phyloP scores from a whole-genome alignment of 345 rosid genomes.

The Bruguiera parviflora region DNA sequence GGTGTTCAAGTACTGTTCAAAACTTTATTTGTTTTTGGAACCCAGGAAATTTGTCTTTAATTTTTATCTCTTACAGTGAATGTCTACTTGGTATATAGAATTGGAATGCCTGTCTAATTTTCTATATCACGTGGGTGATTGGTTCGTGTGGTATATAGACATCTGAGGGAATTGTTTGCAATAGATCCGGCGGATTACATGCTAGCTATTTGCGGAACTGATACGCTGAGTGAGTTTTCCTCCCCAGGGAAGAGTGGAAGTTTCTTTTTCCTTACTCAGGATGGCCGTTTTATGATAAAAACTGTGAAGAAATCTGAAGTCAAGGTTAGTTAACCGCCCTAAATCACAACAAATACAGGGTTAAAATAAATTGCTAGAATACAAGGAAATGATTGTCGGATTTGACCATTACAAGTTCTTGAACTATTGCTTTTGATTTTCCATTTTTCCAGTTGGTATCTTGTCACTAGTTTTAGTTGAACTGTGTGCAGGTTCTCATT shows the following conservation, averaged over 20 bases:
- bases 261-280: conserved; percentile 65
- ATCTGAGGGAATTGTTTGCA: conserved; percentile 59
- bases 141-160: conserved; percentile 39
- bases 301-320: conserved; percentile 75
- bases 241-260: conserved; percentile 83
- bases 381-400: too few species aligned
- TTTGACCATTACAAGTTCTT: not conserved
- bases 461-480: conserved; percentile 5
- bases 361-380: too few species aligned
- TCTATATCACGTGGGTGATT: conserved; percentile 26
- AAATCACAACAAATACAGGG: too few species aligned
- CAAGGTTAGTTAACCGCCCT: conserved; percentile 40
- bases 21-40: not conserved
- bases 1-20: conserved; percentile 55
- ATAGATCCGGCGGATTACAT: conserved; percentile 65
- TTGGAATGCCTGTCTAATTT: conserved; percentile 3
- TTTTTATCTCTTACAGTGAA: too few species aligned
- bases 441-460: not conserved
- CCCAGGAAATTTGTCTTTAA: not conserved
- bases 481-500: conserved; percentile 46
- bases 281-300: conserved; percentile 65
- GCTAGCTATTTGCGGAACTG: conserved; percentile 67
- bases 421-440: not conserved
- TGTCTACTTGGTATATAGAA: too few species aligned
- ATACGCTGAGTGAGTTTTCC: conserved; percentile 64